Evolutionary conservation across 176 grass and related monocot genomes (phyloP), one percentile per base, ranked within the genome.

Genomic region (Carex kokanica): DNA sequence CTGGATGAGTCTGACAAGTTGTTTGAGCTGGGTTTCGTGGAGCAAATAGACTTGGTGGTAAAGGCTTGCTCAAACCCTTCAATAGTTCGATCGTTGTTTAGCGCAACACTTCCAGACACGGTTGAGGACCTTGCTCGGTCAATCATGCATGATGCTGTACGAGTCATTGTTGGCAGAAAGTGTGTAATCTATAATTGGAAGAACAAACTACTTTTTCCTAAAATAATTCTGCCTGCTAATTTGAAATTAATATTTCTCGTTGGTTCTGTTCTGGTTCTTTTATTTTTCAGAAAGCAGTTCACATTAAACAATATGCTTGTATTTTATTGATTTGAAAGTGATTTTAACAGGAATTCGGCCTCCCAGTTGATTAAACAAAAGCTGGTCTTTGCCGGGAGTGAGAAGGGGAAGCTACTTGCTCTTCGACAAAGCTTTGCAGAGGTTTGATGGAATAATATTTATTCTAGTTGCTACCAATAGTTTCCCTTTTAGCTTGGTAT

Each of bases 1-100:
- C 83, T 98, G 86, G 95, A 98, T 87, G 95, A 98, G 83, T 94
- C 95, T 79, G 90, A 98, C 88, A 98, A 98, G 60, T 91, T 94
- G 84, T 98, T 98, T 84, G 95, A 94, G 86, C 92, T 98, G 67
- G 92, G 95, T 55, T 98, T 98, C 59, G 88, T 98, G 20, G 92
- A 94, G 86, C 90, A 94, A 73, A 91, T 94, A 38, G 92, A 94
- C 88, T 94, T 88, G 74, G 41, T 94, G 60, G 90, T 98, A 6
- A 87, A 91, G 88, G 88, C 92, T 43, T 98, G 92, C 82, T 98
- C 90, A 11, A 98, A 93, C 80, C 92, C 95, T 90, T 91, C 85
- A 43, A 89, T 98, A 84, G 82, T 90, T 32, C 87, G 88, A 74
- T 91, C 90, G 90, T 82, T 98, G 58, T 98, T 94, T 74, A 98